Evolutionary conservation across 805 yeast genomes (phyloP).

Genomic region (Metschnikowia amazonensis): DNA sequence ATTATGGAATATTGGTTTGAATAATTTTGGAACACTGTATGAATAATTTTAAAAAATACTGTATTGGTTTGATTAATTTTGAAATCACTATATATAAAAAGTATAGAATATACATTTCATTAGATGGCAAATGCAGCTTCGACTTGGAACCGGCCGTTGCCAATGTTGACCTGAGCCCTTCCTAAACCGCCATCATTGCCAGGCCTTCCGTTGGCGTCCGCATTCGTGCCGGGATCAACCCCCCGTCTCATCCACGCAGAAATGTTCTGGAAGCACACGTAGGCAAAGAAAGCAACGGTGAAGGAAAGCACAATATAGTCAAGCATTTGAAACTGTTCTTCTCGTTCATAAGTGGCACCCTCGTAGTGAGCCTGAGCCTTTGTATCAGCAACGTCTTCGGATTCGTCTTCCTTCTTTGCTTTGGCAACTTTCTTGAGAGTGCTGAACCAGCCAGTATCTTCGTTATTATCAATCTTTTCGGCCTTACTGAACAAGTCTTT

Average conservation of each 20-base stretch:
- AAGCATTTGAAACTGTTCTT: slow-evolving; percentile 28
- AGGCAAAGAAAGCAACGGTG: slow-evolving; percentile 27
- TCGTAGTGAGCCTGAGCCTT: slow-evolving; percentile 35
- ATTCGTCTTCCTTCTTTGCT: slow-evolving; percentile 10
- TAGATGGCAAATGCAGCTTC: slow-evolving; percentile 34
- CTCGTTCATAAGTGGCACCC: slow-evolving; percentile 21
- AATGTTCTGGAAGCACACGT: slow-evolving; percentile 27
- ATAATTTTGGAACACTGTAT: too few relatives aligned
- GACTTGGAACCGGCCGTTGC: slow-evolving; percentile 6
- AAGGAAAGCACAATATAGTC: slow-evolving; percentile 33
- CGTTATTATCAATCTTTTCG: slow-evolving; percentile 18
- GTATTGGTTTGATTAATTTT: too few relatives aligned
- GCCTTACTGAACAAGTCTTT: slow-evolving; percentile 30
- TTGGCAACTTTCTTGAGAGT: slow-evolving; percentile 32
- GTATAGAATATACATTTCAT: not conserved
- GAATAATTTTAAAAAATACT: too few relatives aligned
- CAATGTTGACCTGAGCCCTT: slow-evolving; percentile 5
- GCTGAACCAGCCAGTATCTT: slow-evolving; percentile 32
- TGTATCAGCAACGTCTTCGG: slow-evolving; percentile 17
- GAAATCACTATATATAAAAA: not conserved
- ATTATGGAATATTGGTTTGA: too few relatives aligned
- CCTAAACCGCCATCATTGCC: slow-evolving; percentile 5
- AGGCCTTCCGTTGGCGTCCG: not conserved
- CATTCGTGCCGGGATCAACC: slow-evolving; percentile 9
- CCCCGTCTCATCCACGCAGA: slow-evolving; percentile 25